Conservation (phyloP, 306 rosid genomes). For the Ormosia emarginata region DNA sequence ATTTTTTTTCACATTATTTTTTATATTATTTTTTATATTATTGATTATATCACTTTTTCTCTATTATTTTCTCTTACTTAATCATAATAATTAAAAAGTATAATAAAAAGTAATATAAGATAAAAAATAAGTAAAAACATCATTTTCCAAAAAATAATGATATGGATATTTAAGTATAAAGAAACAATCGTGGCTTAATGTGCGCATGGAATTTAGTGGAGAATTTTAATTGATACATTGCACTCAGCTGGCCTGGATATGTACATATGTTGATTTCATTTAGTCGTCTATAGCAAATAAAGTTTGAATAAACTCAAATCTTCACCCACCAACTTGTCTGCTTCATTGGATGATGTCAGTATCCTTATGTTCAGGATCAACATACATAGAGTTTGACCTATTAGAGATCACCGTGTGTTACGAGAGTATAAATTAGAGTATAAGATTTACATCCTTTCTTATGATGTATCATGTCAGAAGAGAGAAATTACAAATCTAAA, state of each 20-base stretch:
- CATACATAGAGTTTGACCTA: conserved; percentile 1
- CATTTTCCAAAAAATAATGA: neutral
- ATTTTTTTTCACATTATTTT: too few species aligned
- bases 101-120: too few species aligned
- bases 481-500: neutral
- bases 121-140: too few species aligned
- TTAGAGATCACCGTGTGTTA: neutral
- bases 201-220: conserved; percentile 16
- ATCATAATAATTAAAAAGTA: too few species aligned
- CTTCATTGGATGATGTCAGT: conserved; percentile 1
- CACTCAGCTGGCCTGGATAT: conserved; percentile 11
- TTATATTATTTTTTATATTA: too few species aligned
- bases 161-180: neutral
- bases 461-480: neutral
- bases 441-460: neutral
- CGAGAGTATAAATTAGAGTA: neutral
- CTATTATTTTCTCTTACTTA: too few species aligned
- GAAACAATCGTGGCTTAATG: conserved; percentile 23
- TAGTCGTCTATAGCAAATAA: neutral
- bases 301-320: conserved; percentile 16
- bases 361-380: conserved; percentile 2
- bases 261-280: neutral
- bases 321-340: conserved; percentile 26
- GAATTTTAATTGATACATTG: conserved; percentile 19
- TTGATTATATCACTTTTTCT: too few species aligned